Conservation (phyloP, 192 early-diverging fungal genomes). For the Podila verticillata region DNA sequence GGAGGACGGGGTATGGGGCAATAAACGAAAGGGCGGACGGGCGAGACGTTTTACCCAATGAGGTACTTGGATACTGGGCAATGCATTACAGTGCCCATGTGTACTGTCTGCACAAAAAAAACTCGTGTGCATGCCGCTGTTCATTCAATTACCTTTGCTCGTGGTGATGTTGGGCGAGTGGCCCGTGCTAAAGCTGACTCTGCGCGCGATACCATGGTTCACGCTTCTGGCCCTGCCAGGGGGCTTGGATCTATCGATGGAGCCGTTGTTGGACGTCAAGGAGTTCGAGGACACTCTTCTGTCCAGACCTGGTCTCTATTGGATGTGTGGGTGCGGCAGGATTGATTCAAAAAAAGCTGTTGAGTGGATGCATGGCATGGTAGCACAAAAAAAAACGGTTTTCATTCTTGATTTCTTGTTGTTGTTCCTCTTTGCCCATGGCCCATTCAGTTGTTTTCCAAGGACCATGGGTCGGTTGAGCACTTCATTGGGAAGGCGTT, state of each 20-base stretch:
- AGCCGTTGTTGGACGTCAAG: neutral
- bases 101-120: neutral
- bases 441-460: too few species aligned
- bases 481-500: too few species aligned
- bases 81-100: neutral
- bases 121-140: too few species aligned
- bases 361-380: too few species aligned
- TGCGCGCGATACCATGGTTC: neutral
- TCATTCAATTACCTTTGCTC: neutral
- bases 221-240: neutral
- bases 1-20: too few species aligned
- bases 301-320: neutral
- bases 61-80: neutral
- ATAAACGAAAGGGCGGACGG: too few species aligned
- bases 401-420: too few species aligned
- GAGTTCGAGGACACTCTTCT: constrained; percentile 1
- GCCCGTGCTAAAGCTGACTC: neutral
- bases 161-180: neutral
- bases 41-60: too few species aligned
- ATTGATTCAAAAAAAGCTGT: too few species aligned
- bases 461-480: too few species aligned
- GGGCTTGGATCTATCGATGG: neutral
- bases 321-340: neutral
- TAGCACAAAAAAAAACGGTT: too few species aligned
- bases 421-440: too few species aligned